phyloP scores from a whole-genome alignment of 805 yeast species.

The Kuraishia capsulata region DNA sequence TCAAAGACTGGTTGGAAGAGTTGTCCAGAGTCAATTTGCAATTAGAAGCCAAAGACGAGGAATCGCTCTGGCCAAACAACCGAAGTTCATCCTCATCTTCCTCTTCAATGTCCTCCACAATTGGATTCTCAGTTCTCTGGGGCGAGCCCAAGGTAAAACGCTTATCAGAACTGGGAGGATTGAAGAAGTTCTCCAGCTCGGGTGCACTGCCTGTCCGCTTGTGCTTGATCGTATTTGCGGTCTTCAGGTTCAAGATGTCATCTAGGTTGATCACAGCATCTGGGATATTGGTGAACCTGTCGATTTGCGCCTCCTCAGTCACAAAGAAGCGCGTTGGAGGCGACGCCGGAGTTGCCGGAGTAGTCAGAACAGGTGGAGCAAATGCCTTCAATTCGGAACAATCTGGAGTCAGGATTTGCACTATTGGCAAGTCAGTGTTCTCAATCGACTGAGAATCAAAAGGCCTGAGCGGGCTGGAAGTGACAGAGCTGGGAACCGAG shows the following conservation, averaged over 20 bases:
- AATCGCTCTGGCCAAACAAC: background rate
- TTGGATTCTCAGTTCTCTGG: background rate
- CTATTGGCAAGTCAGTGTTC: background rate
- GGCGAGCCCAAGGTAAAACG: constrained; percentile 1
- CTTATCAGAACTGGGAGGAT: background rate
- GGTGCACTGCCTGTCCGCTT: constrained; percentile 1
- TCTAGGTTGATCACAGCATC: constrained; percentile 25
- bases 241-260: background rate
- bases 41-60: constrained; percentile 1
- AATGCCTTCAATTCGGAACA: background rate
- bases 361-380: background rate
- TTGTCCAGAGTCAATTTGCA: constrained; percentile 8
- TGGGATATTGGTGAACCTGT: constrained; percentile 17
- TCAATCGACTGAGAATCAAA: no score
- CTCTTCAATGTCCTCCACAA: constrained; percentile 1
- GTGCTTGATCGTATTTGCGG: background rate
- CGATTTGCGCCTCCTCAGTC: constrained; percentile 21
- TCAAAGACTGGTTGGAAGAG: constrained; percentile 16
- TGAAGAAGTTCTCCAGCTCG: constrained; percentile 1
- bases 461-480: constrained; percentile 1
- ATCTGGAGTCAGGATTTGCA: background rate
- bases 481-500: constrained; percentile 11
- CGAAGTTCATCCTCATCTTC: constrained; percentile 1
- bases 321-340: constrained; percentile 16
- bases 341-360: constrained; percentile 2